These are phyloP conservation scores for Fistulifera pelliculosa DNA, from an alignment of 108 stramenopile genomes.

Conservation along the genomic window DNA sequence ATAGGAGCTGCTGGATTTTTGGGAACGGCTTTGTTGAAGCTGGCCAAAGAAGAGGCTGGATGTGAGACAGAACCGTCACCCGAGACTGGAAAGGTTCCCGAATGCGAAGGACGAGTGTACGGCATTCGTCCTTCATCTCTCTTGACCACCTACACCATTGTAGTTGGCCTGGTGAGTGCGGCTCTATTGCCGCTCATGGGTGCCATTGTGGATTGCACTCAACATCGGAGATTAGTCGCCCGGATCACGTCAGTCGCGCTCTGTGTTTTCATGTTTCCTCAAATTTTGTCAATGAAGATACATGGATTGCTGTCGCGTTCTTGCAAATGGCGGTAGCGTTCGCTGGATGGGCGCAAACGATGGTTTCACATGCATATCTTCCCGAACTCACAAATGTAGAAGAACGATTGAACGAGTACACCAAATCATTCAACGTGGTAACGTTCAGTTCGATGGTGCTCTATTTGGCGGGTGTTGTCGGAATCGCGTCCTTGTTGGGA, in stretches of 20 bases:
- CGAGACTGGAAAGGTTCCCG: no score
- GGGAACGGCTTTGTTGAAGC: conserved; percentile 42
- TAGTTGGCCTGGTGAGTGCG: conserved; percentile 45
- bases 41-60: conserved; percentile 50
- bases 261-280: conserved; percentile 36
- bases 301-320: conserved; percentile 39
- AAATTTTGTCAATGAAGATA: conserved; percentile 43
- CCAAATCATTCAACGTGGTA: conserved; percentile 45
- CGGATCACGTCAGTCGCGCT: conserved; percentile 29
- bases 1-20: conserved; percentile 59
- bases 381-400: conserved; percentile 65
- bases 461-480: conserved; percentile 32
- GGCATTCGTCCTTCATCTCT: conserved; percentile 66
- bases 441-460: conserved; percentile 43
- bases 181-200: conserved; percentile 45
- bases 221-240: conserved; percentile 24
- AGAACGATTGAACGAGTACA: conserved; percentile 35
- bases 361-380: conserved; percentile 61
- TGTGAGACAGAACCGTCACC: conserved; percentile 46
- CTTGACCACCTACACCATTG: conserved; percentile 49
- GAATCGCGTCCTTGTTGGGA: conserved; percentile 7
- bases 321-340: conserved; percentile 35
- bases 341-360: conserved; percentile 55
- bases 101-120: conserved; percentile 45
- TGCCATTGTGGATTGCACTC: conserved; percentile 71